Percentiles rank a stretch among this genome's conserved stretches.
These are phyloP conservation scores for Zea mays DNA, from an alignment of 176 grass and related monocot species.

Conservation along the genomic window Zm-B73-REFERENCE-NAM-5.0 NC_050105.1:5346501-5347000, in stretches of 20 bases:
- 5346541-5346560: background rate
- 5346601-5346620: constrained; percentile 83
- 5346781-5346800: constrained; percentile 45
- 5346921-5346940: background rate
- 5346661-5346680: constrained; percentile 75
- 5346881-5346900: constrained; percentile 12
- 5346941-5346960: background rate
- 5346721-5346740: background rate
- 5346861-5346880: constrained; percentile 49
- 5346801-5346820: constrained; percentile 91
- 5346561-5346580: background rate
- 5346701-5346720: constrained; percentile 80
- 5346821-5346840: constrained; percentile 88
- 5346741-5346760: background rate
- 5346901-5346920: background rate
- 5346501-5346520: background rate
- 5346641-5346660: constrained; percentile 59
- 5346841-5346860: constrained; percentile 80
- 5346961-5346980: background rate
- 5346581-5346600: background rate
- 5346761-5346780: background rate
- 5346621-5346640: constrained; percentile 88
- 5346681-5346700: constrained; percentile 78
- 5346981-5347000: background rate
- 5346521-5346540: background rate